A percentile compares a stretch with the other conserved stretches of the same genome.
Evolutionary conservation across 164 flowering plant genomes (phyloP).

Genomic region (Akebia trifoliata): DNA sequence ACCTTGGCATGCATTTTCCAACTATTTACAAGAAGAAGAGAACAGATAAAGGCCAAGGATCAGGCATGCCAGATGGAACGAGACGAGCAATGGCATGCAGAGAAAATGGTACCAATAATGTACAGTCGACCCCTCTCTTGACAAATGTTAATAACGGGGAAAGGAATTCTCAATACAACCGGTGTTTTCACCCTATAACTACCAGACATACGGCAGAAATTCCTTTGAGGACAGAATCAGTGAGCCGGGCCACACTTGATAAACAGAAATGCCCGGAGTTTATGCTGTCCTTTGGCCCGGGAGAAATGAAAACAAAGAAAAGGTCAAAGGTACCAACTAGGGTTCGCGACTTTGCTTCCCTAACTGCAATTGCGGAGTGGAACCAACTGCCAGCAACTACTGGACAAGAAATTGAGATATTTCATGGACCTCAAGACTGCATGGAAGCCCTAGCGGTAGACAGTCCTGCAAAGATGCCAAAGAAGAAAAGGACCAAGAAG

Average conservation of each 20-base stretch:
- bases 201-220: neutral
- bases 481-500: conserved; percentile 37
- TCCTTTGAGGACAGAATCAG: conserved; percentile 5
- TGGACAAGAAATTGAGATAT: conserved; percentile 12
- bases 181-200: conserved; percentile 8
- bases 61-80: conserved; percentile 15
- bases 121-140: conserved; percentile 10
- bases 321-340: conserved; percentile 33
- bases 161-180: neutral
- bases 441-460: conserved; percentile 32
- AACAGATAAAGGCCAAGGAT: conserved; percentile 32
- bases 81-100: conserved; percentile 6
- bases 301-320: conserved; percentile 24
- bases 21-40: conserved; percentile 47
- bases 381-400: conserved; percentile 12
- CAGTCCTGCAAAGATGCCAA: conserved; percentile 20
- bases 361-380: conserved; percentile 17
- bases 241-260: neutral
- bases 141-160: neutral
- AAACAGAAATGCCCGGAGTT: conserved; percentile 15
- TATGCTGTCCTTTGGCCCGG: conserved; percentile 10
- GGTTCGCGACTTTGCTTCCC: conserved; percentile 27
- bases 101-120: conserved; percentile 6
- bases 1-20: conserved; percentile 23
- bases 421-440: conserved; percentile 21